Evolutionary conservation across 345 rosid genomes (phyloP).

Genomic region (Eucalyptus dawsonii): DNA sequence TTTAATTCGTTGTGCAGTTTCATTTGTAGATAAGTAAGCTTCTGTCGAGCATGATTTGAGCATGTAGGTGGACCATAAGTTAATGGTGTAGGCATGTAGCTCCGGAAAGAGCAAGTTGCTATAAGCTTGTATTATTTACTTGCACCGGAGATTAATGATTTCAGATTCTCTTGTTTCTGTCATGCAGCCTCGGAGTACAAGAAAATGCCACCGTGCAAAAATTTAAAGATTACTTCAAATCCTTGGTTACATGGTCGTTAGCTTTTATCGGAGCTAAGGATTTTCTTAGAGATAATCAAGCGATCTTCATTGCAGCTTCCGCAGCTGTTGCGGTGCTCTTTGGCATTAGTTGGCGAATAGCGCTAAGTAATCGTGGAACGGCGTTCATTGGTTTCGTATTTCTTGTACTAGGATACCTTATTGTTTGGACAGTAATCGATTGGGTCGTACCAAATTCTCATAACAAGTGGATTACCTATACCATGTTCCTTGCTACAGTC

Average conservation of each 20-base stretch:
- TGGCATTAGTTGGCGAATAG: neutral
- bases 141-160: neutral
- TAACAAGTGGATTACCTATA: neutral
- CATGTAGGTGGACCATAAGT: neutral
- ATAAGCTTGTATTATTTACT: neutral
- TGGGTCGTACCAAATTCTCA: neutral
- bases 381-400: neutral
- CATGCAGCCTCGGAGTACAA: neutral
- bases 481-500: neutral
- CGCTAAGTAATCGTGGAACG: neutral
- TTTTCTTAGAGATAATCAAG: neutral
- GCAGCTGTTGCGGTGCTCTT: neutral
- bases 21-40: neutral
- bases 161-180: neutral
- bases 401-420: neutral
- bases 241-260: neutral
- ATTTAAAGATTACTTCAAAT: neutral
- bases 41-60: neutral
- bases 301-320: neutral
- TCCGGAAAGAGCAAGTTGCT: neutral
- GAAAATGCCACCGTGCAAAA: neutral
- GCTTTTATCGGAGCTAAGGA: neutral
- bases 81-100: neutral
- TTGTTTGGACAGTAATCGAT: neutral
- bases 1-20: neutral